Base-by-base conservation (phyloP, 2,329 filamentous ascomycete species). In the Drechslerella stenobrocha region DNA sequence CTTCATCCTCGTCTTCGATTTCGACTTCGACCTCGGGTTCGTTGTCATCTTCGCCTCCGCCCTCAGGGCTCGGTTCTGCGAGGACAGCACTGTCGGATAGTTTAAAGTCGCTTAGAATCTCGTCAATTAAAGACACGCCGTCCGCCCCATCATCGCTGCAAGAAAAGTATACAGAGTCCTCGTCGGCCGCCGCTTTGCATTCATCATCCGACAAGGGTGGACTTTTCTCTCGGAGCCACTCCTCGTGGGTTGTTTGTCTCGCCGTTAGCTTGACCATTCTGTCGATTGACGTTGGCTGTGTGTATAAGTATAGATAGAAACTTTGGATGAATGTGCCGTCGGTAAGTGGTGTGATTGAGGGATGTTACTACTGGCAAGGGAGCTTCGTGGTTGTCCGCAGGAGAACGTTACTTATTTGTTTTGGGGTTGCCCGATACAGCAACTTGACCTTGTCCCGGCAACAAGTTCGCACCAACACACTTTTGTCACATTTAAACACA, bases 181-280 rank as follows among this genome's bases (percentile, higher is more conserved):
- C 55, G 3, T 55, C 37, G 11, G 3, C 47, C 13, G n/a, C 15
- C n/a, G 3, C 18, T 42, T 42, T 18, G 15, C 4, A 7, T 4
- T 47, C 44, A 23, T 6, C 22, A 13, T 47, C 44, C 9, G 44
- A 47, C 26, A 47, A 13, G 44, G 44, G 44, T 24, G 13, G 13
- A 23, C 23, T 30, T 23, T 23, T 47, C 44, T 47, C 44, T 18
- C 2, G 20, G 44, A 47, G 37, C 63, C 63, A 67, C 20, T 67
- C 34, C 2, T 60, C 63, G 15, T 67, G 63, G 26, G 63, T 67
- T 9, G 55, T 67, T 34, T 67, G 63, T 13, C 50, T 56, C 9
- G 28, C 2, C 5, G 63, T 42, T 42, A 67, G 46, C 13, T 50
- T 48, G 18, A 67, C 55, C 63, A 67, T 67, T n/a, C 18, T 18